Percentiles rank a stretch among this genome's conserved stretches.
Conservation (phyloP, 2,329 filamentous ascomycete species). For the Cercospora nicotianae region DNA sequence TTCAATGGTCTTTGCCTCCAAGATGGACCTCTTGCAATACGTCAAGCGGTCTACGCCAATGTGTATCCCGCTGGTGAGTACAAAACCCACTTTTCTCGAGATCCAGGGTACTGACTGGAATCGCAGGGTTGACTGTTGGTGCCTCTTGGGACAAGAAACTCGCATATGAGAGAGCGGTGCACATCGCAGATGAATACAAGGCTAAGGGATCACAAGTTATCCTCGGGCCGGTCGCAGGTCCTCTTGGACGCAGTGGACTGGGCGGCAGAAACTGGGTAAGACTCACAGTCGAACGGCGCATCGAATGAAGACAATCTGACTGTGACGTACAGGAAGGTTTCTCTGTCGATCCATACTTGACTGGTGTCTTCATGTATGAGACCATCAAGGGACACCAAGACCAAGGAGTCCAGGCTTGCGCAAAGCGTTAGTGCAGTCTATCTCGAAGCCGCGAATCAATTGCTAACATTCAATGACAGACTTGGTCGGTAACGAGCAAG, state of each 20-base stretch:
- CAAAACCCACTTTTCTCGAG: no score
- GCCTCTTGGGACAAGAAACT: slow-evolving; percentile 45
- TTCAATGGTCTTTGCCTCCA: slow-evolving; percentile 41
- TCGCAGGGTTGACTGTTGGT: slow-evolving; percentile 36
- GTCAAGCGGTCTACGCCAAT: slow-evolving; percentile 38
- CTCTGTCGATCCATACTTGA: slow-evolving; percentile 35
- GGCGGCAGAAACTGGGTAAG: slow-evolving; percentile 37
- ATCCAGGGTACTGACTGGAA: not conserved
- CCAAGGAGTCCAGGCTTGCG: slow-evolving; percentile 40
- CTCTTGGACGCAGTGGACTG: slow-evolving; percentile 33
- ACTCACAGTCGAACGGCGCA: not conserved
- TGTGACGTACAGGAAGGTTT: slow-evolving; percentile 24
- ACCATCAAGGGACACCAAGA: slow-evolving; percentile 39
- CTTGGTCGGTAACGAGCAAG: slow-evolving; percentile 37
- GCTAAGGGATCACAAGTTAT: slow-evolving; percentile 37
- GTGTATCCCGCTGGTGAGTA: slow-evolving; percentile 44
- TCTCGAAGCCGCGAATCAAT: no score
- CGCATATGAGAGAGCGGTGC: slow-evolving; percentile 36
- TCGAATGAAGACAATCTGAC: not conserved
- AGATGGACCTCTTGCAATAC: slow-evolving; percentile 68
- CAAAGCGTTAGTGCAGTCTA: no score
- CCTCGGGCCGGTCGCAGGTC: slow-evolving; percentile 37
- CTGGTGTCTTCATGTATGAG: slow-evolving; percentile 32
- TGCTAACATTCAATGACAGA: slow-evolving; percentile 44
- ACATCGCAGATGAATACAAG: slow-evolving; percentile 40